phyloP scores from a whole-genome alignment of 2,329 filamentous ascomycete genomes.

The Hirsutella thompsonii region DNA sequence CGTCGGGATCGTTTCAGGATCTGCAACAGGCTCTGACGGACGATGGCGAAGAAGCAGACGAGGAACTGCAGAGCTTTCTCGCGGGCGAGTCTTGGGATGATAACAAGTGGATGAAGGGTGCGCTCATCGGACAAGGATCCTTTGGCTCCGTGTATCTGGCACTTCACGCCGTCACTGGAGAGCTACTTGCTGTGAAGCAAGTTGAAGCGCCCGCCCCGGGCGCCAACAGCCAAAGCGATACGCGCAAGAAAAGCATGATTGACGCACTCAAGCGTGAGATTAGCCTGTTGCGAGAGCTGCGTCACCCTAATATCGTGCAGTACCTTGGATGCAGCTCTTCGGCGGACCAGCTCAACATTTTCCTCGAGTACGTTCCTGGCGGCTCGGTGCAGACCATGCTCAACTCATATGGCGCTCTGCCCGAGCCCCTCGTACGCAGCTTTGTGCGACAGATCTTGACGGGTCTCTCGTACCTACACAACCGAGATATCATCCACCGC shows the following conservation, averaged over 20 bases:
- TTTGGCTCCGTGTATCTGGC: constrained; percentile 95
- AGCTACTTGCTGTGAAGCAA: constrained; percentile 96
- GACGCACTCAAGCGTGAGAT: constrained; percentile 96
- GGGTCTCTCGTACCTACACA: constrained; percentile 86
- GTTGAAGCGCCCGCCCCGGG: constrained; percentile 78
- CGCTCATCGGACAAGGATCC: constrained; percentile 89
- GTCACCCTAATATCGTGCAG: constrained; percentile 95
- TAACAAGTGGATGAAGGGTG: constrained; percentile 98
- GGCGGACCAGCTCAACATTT: constrained; percentile 91
- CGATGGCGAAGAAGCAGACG: constrained; percentile 84
- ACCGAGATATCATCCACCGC: constrained; percentile 90
- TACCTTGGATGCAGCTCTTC: constrained; percentile 93
- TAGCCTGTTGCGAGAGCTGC: constrained; percentile 79
- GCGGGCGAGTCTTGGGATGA: constrained; percentile 91
- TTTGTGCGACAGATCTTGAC: constrained; percentile 94
- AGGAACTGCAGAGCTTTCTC: constrained; percentile 80
- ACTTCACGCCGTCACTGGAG: constrained; percentile 87
- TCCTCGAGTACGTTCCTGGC: constrained; percentile 96
- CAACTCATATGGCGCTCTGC: constrained; percentile 91
- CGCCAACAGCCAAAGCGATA: constrained; percentile 68
- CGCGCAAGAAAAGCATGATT: constrained; percentile 95
- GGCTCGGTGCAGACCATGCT: constrained; percentile 98
- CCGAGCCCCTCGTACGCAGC: constrained; percentile 85
- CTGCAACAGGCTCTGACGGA: constrained; percentile 75
- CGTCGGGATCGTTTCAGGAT: constrained; percentile 65